Evolutionary conservation across 1,284 basidiomycete genomes (phyloP), one percentile per base, ranked within the genome.

Genomic region (Uromyces viciae-fabae): DNA sequence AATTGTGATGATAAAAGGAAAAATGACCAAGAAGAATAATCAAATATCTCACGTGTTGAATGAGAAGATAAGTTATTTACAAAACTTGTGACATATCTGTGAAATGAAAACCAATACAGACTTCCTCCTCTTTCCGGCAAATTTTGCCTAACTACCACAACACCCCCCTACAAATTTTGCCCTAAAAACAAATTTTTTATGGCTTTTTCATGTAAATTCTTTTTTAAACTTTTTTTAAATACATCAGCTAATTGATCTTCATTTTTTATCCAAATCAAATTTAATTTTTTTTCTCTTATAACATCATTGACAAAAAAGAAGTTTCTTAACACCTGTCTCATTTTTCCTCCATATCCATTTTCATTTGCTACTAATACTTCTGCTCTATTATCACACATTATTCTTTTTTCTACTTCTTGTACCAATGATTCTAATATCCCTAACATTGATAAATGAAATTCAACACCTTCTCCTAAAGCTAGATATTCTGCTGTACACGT

Each of bases 241-340:
- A 75, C 38, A 25, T 75, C 73, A 1, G 56, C 73, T 4, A 60
- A 9, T 33, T 75, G 52, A 22, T 60, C 3, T 28, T 56, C 46
- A 33, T 52, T 58, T 7, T 9, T 31, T 1, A 75, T 43, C 73
- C 73, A 75, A 3, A 31, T 9, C 5, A 66, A 28, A 8, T 58
- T 36, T 5, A 72, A 28, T 49, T 52, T 1, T 7, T 49, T 15
- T 7, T 72, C 17, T 2, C 43, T 2, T 8, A 77, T 17, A 3
- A 8, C 25, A 40, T 77, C 60, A 52, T 77, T 77, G 7, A 46
- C 28, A 46, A 40, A 64, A 40, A 62, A 75, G 28, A 62, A 75
- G 9, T 75, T 33, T 14, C 28, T 33, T 14, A 62, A 54, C 42
- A 40, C 15, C 15, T 43, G 36, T 9, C n/a, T 25, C 14, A 56